Conservation (phyloP, 805 yeast species). For the Sugiyamaella floridensis region DNA sequence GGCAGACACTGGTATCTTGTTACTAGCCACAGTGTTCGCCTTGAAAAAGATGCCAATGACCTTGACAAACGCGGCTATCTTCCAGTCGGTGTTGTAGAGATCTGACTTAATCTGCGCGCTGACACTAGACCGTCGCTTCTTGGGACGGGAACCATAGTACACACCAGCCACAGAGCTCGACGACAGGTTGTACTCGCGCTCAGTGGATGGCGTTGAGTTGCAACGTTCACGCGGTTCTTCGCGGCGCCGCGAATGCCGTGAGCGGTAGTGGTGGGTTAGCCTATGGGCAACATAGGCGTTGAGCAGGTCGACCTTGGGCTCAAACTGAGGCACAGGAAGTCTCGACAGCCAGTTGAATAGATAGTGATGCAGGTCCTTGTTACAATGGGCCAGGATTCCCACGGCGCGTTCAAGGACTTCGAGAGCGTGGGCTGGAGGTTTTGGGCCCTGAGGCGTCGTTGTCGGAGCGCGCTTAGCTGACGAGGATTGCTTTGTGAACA, state of each 20-base stretch:
- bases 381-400: constrained; percentile 56
- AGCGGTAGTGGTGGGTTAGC: constrained; percentile 37
- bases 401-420: constrained; percentile 62
- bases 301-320: constrained; percentile 52
- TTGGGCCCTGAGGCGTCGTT: background rate
- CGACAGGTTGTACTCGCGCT: background rate
- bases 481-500: constrained; percentile 10
- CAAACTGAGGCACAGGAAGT: constrained; percentile 39
- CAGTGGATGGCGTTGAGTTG: background rate
- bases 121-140: constrained; percentile 11
- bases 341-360: constrained; percentile 53
- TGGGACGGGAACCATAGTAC: constrained; percentile 2
- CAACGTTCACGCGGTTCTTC: background rate
- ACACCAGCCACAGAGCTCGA: background rate
- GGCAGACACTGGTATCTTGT: constrained; percentile 33
- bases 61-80: constrained; percentile 57
- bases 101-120: constrained; percentile 31
- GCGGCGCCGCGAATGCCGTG: background rate
- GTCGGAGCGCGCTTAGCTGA: constrained; percentile 6
- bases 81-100: constrained; percentile 79
- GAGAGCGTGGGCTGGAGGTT: constrained; percentile 37
- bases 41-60: constrained; percentile 48
- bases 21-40: constrained; percentile 39
- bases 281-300: constrained; percentile 78
- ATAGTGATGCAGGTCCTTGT: constrained; percentile 35